Evolutionary conservation across 306 rosid species (phyloP).

Genomic region (Vigna mungo): DNA sequence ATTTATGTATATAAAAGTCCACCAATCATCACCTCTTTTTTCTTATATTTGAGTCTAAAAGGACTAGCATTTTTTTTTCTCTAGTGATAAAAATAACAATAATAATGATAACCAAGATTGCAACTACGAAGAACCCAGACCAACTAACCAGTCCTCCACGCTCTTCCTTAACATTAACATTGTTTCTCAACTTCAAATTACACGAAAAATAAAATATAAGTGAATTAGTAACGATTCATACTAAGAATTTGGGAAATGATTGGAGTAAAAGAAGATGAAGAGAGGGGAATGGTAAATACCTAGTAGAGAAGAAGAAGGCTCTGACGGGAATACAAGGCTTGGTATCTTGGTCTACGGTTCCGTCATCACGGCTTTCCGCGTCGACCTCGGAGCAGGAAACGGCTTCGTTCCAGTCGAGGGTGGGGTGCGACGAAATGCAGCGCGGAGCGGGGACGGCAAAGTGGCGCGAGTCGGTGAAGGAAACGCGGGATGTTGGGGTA

Average conservation of each 20-base stretch:
- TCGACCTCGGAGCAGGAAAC: slow-evolving; percentile 70
- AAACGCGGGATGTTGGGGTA: slow-evolving; percentile 43
- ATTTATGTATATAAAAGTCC: too few relatives aligned
- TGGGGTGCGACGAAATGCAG: slow-evolving; percentile 65
- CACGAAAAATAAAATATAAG: not conserved
- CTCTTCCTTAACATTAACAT: not conserved
- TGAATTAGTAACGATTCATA: not conserved
- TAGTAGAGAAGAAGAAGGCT: slow-evolving; percentile 89
- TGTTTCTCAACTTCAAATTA: not conserved
- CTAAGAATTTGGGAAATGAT: not conserved
- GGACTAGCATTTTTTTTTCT: too few relatives aligned
- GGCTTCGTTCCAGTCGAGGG: slow-evolving; percentile 77
- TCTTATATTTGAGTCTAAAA: too few relatives aligned
- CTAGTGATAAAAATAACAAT: not conserved
- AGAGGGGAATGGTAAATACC: not conserved
- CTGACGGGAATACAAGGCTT: slow-evolving; percentile 77
- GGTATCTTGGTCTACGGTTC: slow-evolving; percentile 53
- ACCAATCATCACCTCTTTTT: too few relatives aligned
- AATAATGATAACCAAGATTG: not conserved
- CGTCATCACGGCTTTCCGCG: slow-evolving; percentile 45
- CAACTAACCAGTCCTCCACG: not conserved
- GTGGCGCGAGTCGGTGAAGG: slow-evolving; percentile 32
- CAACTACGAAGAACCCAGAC: not conserved
- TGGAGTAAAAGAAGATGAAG: not conserved
- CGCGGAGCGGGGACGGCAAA: slow-evolving; percentile 45